Conservation (phyloP, 2,329 filamentous ascomycete genomes). For the Lecanicillium sp. region DNA sequence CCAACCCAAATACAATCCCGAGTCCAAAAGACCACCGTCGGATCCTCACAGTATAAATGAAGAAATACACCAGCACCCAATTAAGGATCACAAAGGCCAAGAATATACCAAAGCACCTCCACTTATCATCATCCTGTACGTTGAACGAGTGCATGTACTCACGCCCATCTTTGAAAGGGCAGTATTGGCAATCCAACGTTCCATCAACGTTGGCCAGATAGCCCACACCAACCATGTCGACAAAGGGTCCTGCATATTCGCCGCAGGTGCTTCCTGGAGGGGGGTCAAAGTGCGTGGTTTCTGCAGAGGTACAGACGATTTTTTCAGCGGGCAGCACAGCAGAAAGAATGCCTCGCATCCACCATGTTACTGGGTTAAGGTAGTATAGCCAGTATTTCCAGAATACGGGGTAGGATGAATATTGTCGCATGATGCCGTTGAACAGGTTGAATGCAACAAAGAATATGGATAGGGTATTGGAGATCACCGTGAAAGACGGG, state of each 20-base stretch:
- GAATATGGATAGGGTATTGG: neutral
- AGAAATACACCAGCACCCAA: too few species aligned
- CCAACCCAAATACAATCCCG: too few species aligned
- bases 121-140: too few species aligned
- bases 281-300: conserved; percentile 18
- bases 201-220: too few species aligned
- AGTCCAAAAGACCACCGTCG: too few species aligned
- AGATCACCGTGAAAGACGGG: neutral
- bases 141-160: too few species aligned
- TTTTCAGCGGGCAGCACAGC: conserved; percentile 29
- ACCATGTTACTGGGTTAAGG: conserved; percentile 33
- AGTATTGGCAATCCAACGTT: too few species aligned
- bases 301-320: conserved; percentile 25
- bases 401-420: conserved; percentile 14
- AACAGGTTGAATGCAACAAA: conserved; percentile 10
- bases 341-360: conserved; percentile 29
- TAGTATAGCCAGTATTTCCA: conserved; percentile 30
- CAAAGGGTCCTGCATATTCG: neutral
- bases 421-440: conserved; percentile 18
- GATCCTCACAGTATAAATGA: too few species aligned
- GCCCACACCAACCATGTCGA: too few species aligned
- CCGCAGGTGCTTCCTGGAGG: neutral
- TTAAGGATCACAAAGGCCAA: too few species aligned
- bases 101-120: too few species aligned
- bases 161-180: too few species aligned